A percentile compares a stretch with the other conserved stretches of the same genome.
phyloP scores from a whole-genome alignment of 169 alveolate genomes.

The Plasmodium fragile region DNA sequence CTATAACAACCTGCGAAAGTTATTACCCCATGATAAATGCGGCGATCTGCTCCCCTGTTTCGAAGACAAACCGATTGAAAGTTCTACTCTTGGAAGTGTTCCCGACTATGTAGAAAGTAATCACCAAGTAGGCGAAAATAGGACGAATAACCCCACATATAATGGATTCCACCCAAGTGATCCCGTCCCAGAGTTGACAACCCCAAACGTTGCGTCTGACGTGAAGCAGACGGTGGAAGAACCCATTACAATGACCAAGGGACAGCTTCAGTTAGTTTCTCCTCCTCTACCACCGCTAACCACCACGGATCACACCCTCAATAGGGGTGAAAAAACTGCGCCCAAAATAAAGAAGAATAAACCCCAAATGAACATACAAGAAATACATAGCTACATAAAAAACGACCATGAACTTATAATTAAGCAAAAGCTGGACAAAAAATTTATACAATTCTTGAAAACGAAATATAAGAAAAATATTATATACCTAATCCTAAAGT shows the following conservation, averaged over 20 bases:
- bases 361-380: slow-evolving; percentile 39
- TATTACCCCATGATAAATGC: not conserved
- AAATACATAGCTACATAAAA: slow-evolving; percentile 44
- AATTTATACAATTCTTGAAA: slow-evolving; percentile 35
- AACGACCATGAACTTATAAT: slow-evolving; percentile 67
- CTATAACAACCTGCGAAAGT: slow-evolving; percentile 24
- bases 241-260: not conserved
- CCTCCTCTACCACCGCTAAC: not conserved
- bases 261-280: not conserved
- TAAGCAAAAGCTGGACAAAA: slow-evolving; percentile 48
- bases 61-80: not conserved
- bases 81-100: not conserved
- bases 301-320: not conserved
- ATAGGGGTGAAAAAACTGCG: not conserved
- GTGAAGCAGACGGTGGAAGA: not conserved
- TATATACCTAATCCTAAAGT: slow-evolving; percentile 22
- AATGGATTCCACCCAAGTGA: not conserved
- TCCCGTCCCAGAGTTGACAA: not conserved
- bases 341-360: slow-evolving; percentile 45
- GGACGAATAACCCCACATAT: not conserved
- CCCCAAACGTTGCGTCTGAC: not conserved
- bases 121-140: not conserved
- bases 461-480: slow-evolving; percentile 59
- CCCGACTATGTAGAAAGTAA: not conserved
- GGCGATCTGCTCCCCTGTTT: not conserved